Conservation (phyloP, 805 yeast genomes). For the Teunomyces pallodes region DNA sequence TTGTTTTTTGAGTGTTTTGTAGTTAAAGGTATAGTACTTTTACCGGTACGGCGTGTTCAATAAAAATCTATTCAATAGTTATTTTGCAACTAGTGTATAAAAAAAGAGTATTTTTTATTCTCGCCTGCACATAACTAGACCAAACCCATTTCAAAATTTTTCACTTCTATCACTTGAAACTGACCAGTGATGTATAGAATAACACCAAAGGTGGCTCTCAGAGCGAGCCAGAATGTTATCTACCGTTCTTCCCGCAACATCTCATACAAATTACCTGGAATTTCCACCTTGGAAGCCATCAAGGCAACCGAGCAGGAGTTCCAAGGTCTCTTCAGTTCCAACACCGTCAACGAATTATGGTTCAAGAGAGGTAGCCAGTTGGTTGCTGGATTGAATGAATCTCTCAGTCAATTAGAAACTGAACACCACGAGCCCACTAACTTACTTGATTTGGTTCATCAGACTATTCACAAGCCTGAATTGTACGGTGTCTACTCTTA, state of each 20-base stretch:
- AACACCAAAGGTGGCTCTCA: slow-evolving; percentile 3
- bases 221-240: neutral
- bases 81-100: neutral
- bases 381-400: slow-evolving; percentile 33
- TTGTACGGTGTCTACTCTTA: slow-evolving; percentile 43
- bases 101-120: neutral
- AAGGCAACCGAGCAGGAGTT: slow-evolving; percentile 26
- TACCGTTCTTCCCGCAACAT: slow-evolving; percentile 12
- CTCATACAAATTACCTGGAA: slow-evolving; percentile 35
- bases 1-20: neutral
- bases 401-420: slow-evolving; percentile 18
- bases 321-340: slow-evolving; percentile 33
- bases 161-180: neutral
- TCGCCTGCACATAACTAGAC: neutral
- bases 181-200: slow-evolving; percentile 8
- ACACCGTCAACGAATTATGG: slow-evolving; percentile 37
- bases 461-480: slow-evolving; percentile 45
- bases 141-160: slow-evolving; percentile 1
- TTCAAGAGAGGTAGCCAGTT: slow-evolving; percentile 36
- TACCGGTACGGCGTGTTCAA: neutral
- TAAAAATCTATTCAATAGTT: neutral
- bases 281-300: slow-evolving; percentile 28
- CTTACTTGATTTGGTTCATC: slow-evolving; percentile 29
- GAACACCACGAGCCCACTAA: slow-evolving; percentile 9
- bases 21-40: neutral